Evolutionary conservation across 2,329 filamentous ascomycete species (phyloP).

Genomic region (Pleomassaria siparia): DNA sequence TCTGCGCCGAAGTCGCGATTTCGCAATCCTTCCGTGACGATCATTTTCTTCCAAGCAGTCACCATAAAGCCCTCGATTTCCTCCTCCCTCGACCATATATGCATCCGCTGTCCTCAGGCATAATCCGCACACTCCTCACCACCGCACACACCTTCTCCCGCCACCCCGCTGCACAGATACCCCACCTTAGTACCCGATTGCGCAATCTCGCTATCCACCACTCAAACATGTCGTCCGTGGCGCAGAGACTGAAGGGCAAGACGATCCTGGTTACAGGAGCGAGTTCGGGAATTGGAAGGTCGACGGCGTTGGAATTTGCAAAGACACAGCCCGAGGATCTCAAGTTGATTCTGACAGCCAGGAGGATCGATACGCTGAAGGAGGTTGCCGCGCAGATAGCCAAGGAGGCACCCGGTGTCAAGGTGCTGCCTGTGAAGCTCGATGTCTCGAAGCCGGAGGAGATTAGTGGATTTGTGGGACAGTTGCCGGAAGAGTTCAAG

Average conservation of each 20-base stretch:
- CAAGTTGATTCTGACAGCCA: constrained; percentile 85
- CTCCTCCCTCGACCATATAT: constrained; percentile 14
- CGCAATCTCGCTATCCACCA: constrained; percentile 9
- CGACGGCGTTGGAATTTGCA: constrained; percentile 88
- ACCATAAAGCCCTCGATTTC: not conserved
- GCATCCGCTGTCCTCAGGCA: constrained; percentile 16
- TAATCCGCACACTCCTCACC: constrained; percentile 17
- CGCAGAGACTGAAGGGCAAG: constrained; percentile 87
- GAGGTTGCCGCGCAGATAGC: constrained; percentile 75
- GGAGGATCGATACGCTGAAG: constrained; percentile 75
- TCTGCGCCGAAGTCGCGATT: not conserved
- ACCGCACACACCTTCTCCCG: constrained; percentile 15
- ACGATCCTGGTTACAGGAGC: constrained; percentile 91
- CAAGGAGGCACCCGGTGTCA: constrained; percentile 70
- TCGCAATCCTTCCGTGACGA: not conserved
- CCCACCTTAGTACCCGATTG: constrained; percentile 10
- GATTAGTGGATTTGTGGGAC: constrained; percentile 70
- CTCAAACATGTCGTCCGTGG: constrained; percentile 59
- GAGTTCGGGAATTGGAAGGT: constrained; percentile 85
- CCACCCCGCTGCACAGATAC: constrained; percentile 10
- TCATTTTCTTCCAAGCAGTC: not conserved
- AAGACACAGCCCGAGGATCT: constrained; percentile 77
- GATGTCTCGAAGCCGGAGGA: constrained; percentile 82
- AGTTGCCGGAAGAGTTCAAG: constrained; percentile 77
- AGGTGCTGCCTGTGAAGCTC: constrained; percentile 79